Evolutionary conservation across 1,284 basidiomycete genomes (phyloP).

Genomic region (Ceratobasidium sp.): DNA sequence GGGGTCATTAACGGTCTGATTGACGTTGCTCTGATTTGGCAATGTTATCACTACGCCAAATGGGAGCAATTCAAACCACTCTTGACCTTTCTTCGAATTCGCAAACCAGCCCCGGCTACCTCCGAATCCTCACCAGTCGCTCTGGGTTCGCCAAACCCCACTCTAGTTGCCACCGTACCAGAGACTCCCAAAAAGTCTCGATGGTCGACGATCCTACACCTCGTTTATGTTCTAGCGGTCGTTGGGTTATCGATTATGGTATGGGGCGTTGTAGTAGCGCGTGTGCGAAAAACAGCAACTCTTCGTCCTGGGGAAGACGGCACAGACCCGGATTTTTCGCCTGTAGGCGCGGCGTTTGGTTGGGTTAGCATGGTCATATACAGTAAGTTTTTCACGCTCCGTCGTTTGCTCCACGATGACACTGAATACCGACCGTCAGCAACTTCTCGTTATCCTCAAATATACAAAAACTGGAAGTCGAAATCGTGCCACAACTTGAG

Average conservation of each 20-base stretch:
- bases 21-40: conserved; percentile 29
- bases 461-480: conserved; percentile 37
- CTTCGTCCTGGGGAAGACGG: conserved; percentile 32
- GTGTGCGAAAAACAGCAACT: conserved; percentile 27
- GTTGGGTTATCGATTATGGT: conserved; percentile 34
- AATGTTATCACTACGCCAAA: conserved; percentile 35
- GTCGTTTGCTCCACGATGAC: neutral
- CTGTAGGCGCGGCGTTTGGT: conserved; percentile 23
- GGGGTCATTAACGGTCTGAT: conserved; percentile 30
- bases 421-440: neutral
- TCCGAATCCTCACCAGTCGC: neutral
- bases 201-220: neutral
- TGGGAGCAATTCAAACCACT: conserved; percentile 21
- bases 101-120: neutral
- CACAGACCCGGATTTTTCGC: conserved; percentile 30
- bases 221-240: conserved; percentile 17
- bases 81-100: neutral
- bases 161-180: neutral
- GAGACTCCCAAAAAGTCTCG: neutral
- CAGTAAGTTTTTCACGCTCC: conserved; percentile 21
- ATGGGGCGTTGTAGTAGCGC: conserved; percentile 27
- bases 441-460: conserved; percentile 34
- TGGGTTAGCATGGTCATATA: conserved; percentile 37
- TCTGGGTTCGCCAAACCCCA: neutral
- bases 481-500: conserved; percentile 35